Percentiles rank a stretch among this genome's conserved stretches.
phyloP scores from a whole-genome alignment of 2,329 filamentous ascomycete species.

The Clonostachys byssicola region DNA sequence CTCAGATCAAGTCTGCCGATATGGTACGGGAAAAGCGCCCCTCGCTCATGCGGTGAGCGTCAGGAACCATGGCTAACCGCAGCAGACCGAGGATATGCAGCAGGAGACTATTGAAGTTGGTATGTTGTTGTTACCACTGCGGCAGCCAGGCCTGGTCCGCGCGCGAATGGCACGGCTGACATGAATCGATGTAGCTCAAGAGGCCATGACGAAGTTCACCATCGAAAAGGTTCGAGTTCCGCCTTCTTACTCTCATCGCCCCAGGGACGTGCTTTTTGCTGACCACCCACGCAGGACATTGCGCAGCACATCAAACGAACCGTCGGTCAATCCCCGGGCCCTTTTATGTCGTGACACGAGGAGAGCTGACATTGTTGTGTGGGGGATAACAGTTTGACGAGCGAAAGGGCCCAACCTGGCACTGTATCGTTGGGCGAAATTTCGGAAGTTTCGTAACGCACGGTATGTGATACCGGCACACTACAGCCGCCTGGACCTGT shows the following conservation, averaged over 20 bases:
- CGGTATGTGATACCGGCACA: conserved; percentile 49
- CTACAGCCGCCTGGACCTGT: background rate
- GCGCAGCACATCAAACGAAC: conserved; percentile 94
- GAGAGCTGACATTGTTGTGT: background rate
- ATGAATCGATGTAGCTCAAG: conserved; percentile 41
- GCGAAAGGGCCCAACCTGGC: conserved; percentile 96
- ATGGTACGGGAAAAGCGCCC: conserved; percentile 66
- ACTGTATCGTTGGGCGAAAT: conserved; percentile 97
- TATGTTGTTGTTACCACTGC: conserved; percentile 42
- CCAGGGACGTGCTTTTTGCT: conserved; percentile 2
- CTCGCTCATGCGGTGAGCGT: background rate
- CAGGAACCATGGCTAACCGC: conserved; percentile 16
- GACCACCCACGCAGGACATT: conserved; percentile 67
- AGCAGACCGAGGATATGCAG: conserved; percentile 93
- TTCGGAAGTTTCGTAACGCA: conserved; percentile 99
- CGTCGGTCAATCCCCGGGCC: conserved; percentile 39
- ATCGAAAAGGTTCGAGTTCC: conserved; percentile 49
- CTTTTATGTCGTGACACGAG: background rate
- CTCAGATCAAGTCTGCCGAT: conserved; percentile 95
- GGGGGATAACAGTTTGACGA: conserved; percentile 72
- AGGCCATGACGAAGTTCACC: conserved; percentile 59
- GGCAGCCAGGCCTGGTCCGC: background rate
- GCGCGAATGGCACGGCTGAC: conserved; percentile 12
- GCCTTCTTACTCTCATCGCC: background rate
- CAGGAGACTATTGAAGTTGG: conserved; percentile 92